Conservation (phyloP, 2,329 filamentous ascomycete genomes). For the Bimuria novae-zelandiae region DNA sequence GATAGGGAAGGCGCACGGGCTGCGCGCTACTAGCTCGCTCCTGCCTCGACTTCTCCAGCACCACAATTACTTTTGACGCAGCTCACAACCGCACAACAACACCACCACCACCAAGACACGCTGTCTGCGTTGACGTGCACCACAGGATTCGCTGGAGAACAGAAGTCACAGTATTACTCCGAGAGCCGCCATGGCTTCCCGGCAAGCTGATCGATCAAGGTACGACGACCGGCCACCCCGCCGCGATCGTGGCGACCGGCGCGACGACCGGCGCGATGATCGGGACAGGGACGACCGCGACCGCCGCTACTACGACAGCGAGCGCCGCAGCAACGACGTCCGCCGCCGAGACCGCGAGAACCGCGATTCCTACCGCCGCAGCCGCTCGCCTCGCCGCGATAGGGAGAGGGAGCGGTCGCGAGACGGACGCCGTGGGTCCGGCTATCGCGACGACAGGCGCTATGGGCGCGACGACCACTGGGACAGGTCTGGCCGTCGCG, state of each 20-base stretch:
- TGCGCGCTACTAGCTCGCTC: conserved; percentile 1
- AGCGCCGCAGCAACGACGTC: conserved; percentile 60
- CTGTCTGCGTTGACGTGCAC: background rate
- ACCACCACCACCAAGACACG: background rate
- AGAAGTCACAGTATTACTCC: conserved; percentile 15
- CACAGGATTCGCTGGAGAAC: background rate
- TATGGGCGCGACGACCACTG: conserved; percentile 61
- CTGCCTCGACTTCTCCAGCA: background rate
- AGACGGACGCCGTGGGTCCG: conserved; percentile 60
- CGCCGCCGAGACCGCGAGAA: conserved; percentile 56
- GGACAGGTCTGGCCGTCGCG: too few relatives aligned
- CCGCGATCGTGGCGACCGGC: conserved; percentile 51
- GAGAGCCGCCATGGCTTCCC: conserved; percentile 51
- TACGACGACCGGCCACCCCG: conserved; percentile 45
- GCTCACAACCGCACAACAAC: background rate
- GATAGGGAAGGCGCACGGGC: background rate
- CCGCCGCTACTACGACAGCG: conserved; percentile 30
- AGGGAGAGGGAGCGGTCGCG: conserved; percentile 55
- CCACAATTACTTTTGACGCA: background rate
- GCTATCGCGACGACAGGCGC: conserved; percentile 52
- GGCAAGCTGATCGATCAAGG: conserved; percentile 75
- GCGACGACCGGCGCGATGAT: conserved; percentile 7
- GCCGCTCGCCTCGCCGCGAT: conserved; percentile 44
- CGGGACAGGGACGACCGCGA: conserved; percentile 46
- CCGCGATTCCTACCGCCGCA: conserved; percentile 22